Evolutionary conservation across 805 yeast species (phyloP).

Genomic region (Candida tallmaniae): DNA sequence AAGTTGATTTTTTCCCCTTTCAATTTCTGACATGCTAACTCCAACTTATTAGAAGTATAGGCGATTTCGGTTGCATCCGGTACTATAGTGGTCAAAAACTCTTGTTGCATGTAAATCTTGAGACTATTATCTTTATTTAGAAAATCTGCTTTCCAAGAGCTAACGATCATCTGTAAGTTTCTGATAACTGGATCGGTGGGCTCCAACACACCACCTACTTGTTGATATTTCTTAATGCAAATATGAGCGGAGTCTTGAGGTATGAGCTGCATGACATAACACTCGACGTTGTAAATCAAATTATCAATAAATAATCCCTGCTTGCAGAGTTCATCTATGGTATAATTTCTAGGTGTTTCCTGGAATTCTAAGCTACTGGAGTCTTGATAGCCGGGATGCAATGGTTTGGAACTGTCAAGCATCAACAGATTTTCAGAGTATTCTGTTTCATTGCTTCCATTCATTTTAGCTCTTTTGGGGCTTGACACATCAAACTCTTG

Average conservation of each 20-base stretch:
- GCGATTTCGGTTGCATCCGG: neutral
- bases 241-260: constrained; percentile 24
- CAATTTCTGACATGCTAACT: too few relatives aligned
- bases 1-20: too few relatives aligned
- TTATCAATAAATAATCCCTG: constrained; percentile 7
- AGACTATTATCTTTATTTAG: constrained; percentile 2
- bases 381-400: too few relatives aligned
- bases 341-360: constrained; percentile 1
- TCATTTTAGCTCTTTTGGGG: too few relatives aligned
- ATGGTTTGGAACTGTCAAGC: too few relatives aligned
- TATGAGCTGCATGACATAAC: constrained; percentile 18
- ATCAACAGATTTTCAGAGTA: neutral
- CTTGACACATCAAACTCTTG: too few relatives aligned
- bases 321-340: constrained; percentile 3
- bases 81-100: neutral
- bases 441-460: constrained; percentile 1
- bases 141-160: neutral
- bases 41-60: too few relatives aligned
- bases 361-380: constrained; percentile 2
- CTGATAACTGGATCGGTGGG: constrained; percentile 18
- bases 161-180: constrained; percentile 22
- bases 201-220: constrained; percentile 1
- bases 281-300: constrained; percentile 15
- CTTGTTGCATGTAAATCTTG: neutral
- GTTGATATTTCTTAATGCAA: constrained; percentile 24